Percentiles rank a stretch among this genome's conserved stretches.
Conservation (phyloP, 768 basidiomycete genomes). For the Collybiopsis confluens region DNA sequence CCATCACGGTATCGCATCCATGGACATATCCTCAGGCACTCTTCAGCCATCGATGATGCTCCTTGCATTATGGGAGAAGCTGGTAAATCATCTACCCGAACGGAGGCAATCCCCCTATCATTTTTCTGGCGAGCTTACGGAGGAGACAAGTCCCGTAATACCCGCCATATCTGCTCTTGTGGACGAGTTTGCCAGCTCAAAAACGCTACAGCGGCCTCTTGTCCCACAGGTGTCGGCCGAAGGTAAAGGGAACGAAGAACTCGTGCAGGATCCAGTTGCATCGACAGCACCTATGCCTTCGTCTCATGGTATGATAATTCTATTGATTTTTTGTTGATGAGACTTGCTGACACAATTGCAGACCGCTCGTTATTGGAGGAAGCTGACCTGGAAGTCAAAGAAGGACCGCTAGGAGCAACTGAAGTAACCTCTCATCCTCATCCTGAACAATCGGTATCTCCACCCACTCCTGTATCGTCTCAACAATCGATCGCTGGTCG, state of each 20-base stretch:
- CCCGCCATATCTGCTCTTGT: not conserved
- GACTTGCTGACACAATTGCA: no score
- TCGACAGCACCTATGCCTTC: no score
- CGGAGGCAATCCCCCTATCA: no score
- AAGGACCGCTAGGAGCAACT: no score
- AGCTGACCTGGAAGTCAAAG: no score
- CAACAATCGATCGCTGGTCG: no score
- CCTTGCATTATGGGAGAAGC: not conserved
- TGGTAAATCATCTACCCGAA: not conserved
- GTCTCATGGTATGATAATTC: no score
- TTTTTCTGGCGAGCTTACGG: not conserved
- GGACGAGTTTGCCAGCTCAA: not conserved
- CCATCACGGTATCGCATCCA: not conserved
- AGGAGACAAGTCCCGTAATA: not conserved
- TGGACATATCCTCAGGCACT: not conserved
- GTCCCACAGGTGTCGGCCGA: not conserved
- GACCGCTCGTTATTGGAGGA: no score
- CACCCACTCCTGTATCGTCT: no score
- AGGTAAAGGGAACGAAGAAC: not conserved
- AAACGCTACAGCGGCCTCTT: not conserved
- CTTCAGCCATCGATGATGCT: not conserved
- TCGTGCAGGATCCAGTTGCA: not conserved
- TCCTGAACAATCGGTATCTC: no score
- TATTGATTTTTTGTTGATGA: no score
- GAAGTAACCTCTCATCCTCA: no score